Evolutionary conservation across 2,329 filamentous ascomycete species (phyloP).

Genomic region (Seiridium unicorne): DNA sequence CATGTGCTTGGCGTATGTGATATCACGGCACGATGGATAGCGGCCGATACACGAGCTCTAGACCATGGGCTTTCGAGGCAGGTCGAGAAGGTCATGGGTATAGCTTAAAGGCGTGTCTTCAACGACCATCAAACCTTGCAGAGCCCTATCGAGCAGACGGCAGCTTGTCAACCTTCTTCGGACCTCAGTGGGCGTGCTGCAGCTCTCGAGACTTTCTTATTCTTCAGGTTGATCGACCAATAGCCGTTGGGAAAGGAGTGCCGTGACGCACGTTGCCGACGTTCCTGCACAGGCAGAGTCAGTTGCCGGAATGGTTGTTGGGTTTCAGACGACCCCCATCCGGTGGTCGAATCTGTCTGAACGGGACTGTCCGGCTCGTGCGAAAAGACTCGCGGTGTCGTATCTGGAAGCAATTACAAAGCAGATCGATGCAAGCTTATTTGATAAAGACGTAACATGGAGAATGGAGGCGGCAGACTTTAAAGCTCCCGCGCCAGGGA

Average conservation of each 20-base stretch:
- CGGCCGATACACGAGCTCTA: background rate
- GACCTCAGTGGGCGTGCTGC: background rate
- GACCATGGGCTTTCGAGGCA: background rate
- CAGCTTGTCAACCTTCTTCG: background rate
- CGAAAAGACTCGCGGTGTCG: background rate
- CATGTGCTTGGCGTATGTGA: background rate
- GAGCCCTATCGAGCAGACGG: background rate
- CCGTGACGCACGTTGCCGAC: background rate
- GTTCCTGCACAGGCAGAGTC: background rate
- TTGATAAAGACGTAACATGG: background rate
- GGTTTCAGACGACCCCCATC: background rate
- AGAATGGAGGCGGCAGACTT: background rate
- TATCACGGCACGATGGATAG: background rate
- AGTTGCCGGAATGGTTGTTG: background rate
- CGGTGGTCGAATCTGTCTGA: background rate
- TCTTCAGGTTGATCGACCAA: background rate
- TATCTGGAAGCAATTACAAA: background rate
- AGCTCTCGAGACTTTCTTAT: background rate
- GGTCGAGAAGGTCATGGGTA: background rate
- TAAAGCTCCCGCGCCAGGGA: background rate
- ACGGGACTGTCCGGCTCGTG: background rate
- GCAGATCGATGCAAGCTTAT: background rate
- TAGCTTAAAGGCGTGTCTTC: background rate
- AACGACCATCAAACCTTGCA: background rate
- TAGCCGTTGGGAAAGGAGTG: background rate